Base-by-base conservation (phyloP, 352 stramenopile genomes). In the Phytopythium litorale region DNA sequence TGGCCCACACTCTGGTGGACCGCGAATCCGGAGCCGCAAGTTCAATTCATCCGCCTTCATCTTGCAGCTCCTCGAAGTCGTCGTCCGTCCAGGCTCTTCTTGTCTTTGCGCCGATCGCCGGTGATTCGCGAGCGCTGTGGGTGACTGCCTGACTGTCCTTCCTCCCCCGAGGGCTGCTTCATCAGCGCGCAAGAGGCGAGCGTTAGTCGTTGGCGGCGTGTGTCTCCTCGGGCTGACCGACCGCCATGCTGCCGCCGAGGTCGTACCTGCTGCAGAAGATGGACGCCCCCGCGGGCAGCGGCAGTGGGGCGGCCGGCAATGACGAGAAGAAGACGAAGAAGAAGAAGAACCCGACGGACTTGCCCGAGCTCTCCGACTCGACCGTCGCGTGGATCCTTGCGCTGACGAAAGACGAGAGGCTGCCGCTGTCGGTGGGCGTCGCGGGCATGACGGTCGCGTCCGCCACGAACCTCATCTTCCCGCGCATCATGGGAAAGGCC, bases 401-500 rank as follows among this genome's bases (percentile, higher is more conserved):
- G 35, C 79, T 95, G 62, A 84, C 75, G 37, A 77, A 77, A 58
- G 75, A 92, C 42, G 84, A 95, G 67, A 82, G 77, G 71, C 63
- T 79, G 59, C 79, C 72, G 53, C 69, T 97, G 28, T 68, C 76
- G 18, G 60, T 83, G 19, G 88, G 88, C 23, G 76, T 96, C 45
- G 66, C 86, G 18, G 90, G 87, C 52, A 88, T 97, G 79, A 81
- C 81, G 16, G 72, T 95, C 18, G 89, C 87, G 25, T 97, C 88
- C 28, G 79, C 77, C 30, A 96, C 90, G 65, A 97, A 97, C 65
- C 71, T 97, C 28, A 67, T 95, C 28, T 96, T 97, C 65, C 90
- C 90, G 16, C 83, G 85, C 25, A 82, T 97, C 56, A 94, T 97
- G 75, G 90, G 89, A 42, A 95, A 93, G 51, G 89, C 89, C 12